phyloP scores from a whole-genome alignment of 306 rosid species.

The Arachis stenosperma region DNA sequence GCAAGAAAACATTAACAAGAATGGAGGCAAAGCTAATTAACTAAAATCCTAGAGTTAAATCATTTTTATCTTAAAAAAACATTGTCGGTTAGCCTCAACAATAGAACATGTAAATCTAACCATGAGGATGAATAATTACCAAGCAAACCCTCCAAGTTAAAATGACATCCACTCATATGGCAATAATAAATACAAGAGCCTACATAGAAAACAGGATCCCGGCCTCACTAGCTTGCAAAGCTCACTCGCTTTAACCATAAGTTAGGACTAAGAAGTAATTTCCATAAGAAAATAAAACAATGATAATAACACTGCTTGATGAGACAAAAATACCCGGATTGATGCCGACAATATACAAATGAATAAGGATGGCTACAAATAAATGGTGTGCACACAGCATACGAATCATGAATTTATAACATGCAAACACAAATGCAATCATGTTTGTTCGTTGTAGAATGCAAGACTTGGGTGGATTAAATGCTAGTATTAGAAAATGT shows the following conservation, averaged over 20 bases:
- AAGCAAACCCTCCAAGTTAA: slow-evolving; percentile 11
- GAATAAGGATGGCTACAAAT: too few species aligned
- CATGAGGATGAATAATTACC: neutral
- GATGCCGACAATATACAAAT: neutral
- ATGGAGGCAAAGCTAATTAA: neutral
- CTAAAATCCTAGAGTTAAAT: neutral
- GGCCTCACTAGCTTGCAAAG: neutral
- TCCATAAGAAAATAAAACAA: neutral
- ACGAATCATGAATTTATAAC: neutral
- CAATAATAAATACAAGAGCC: neutral
- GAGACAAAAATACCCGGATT: neutral
- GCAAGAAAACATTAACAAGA: neutral
- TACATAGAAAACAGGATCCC: neutral
- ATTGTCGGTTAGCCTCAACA: neutral
- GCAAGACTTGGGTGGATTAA: neutral
- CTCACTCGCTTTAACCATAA: neutral
- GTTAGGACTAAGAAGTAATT: slow-evolving; percentile 2
- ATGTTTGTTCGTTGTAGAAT: neutral
- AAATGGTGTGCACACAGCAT: neutral
- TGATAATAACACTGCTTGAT: neutral
- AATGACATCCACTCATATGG: neutral
- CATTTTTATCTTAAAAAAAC: neutral
- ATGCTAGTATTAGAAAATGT: neutral
- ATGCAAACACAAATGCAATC: too few species aligned
- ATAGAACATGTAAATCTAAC: slow-evolving; percentile 5